These are phyloP conservation scores for Bullera alba DNA, from an alignment of 768 basidiomycete species.

Conservation along the genomic window DNA sequence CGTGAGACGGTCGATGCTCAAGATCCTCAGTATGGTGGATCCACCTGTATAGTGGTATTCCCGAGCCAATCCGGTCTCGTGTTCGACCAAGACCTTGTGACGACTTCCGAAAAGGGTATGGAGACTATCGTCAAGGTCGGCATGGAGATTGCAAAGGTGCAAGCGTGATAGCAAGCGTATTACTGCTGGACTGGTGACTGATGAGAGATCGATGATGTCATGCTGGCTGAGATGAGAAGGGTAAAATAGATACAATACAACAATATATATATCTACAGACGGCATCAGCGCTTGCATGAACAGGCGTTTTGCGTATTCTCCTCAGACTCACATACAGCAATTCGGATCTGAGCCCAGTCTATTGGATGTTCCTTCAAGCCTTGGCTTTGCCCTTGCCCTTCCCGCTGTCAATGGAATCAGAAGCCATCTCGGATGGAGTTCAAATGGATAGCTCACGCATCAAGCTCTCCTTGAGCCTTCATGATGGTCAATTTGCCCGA, in stretches of 20 bases:
- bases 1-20: conserved; percentile 31
- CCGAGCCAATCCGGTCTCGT: conserved; percentile 50
- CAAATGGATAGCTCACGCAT: conserved; percentile 18
- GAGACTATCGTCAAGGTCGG: conserved; percentile 64
- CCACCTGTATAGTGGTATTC: conserved; percentile 60
- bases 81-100: conserved; percentile 57
- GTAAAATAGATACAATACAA: too few species aligned
- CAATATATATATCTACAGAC: too few species aligned
- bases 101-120: conserved; percentile 53
- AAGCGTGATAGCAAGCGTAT: too few species aligned
- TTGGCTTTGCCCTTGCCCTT: conserved; percentile 28
- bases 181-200: too few species aligned
- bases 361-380: conserved; percentile 1
- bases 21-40: conserved; percentile 70
- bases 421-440: background rate
- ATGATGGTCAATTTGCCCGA: conserved; percentile 87
- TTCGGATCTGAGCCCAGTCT: background rate
- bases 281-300: background rate
- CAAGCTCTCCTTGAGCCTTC: conserved; percentile 51
- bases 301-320: too few species aligned
- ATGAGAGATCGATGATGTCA: too few species aligned
- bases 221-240: too few species aligned
- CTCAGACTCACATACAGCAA: too few species aligned
- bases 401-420: conserved; percentile 9
- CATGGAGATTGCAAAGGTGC: conserved; percentile 44